A percentile compares a stretch with the other conserved stretches of the same genome.
Evolutionary conservation across 2,329 filamentous ascomycete genomes (phyloP).

Genomic region (Didymella sp.): DNA sequence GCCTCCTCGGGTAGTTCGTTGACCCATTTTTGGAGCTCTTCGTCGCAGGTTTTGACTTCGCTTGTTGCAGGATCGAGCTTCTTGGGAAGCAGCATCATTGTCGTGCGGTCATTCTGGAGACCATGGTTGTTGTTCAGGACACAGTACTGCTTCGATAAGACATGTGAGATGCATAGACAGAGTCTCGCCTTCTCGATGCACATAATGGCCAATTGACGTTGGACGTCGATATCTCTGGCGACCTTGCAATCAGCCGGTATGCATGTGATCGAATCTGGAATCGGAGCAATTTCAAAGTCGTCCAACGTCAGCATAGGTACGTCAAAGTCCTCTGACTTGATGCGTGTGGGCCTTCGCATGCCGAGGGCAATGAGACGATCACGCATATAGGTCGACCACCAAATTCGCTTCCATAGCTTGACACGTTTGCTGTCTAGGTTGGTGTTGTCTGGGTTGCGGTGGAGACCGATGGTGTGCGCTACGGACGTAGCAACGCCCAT

Average conservation of each 20-base stretch:
- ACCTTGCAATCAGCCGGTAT: slow-evolving; percentile 74
- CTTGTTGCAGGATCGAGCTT: slow-evolving; percentile 83
- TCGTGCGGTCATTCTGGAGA: slow-evolving; percentile 70
- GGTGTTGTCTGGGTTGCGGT: slow-evolving; percentile 82
- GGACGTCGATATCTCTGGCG: slow-evolving; percentile 73
- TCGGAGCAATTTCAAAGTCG: slow-evolving; percentile 80
- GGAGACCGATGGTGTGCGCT: slow-evolving; percentile 90
- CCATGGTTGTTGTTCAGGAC: slow-evolving; percentile 85
- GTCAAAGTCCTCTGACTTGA: slow-evolving; percentile 92
- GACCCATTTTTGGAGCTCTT: slow-evolving; percentile 79
- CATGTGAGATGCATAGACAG: slow-evolving; percentile 86
- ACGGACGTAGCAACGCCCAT: slow-evolving; percentile 95
- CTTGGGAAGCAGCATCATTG: slow-evolving; percentile 91
- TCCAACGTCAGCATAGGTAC: slow-evolving; percentile 85
- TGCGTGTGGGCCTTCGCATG: slow-evolving; percentile 89
- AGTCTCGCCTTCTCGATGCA: slow-evolving; percentile 92
- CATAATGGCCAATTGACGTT: slow-evolving; percentile 81
- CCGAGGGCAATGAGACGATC: slow-evolving; percentile 91
- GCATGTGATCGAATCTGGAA: slow-evolving; percentile 71
- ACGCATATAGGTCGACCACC: slow-evolving; percentile 98
- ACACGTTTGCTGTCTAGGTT: slow-evolving; percentile 76
- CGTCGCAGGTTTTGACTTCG: slow-evolving; percentile 79
- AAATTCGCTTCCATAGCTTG: slow-evolving; percentile 91
- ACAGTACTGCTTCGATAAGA: slow-evolving; percentile 90
- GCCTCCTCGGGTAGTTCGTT: slow-evolving; percentile 74